Evolutionary conservation across 352 stramenopile species (phyloP), one percentile per base, ranked within the genome.

Genomic region (Phytophthora cryptogea): DNA sequence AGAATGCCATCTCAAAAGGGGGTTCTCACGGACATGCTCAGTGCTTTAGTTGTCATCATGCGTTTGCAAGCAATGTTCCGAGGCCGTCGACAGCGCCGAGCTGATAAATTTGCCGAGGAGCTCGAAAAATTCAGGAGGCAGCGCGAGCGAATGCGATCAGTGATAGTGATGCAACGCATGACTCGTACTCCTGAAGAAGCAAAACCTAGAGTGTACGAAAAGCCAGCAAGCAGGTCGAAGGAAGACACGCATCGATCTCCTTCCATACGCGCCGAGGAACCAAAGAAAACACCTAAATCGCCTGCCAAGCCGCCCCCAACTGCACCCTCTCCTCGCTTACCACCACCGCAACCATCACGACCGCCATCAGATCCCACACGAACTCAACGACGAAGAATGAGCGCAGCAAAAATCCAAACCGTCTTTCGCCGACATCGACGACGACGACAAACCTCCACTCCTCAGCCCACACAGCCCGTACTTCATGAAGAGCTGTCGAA

Each of bases 371-470:
- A 64, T 30, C 17, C 27, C 7, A 52, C 33, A 7, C 56, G 37
- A 13, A 40, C 35, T 31, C 36, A 59, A 13, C 44, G 23, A 50
- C 43, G 46, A n/a, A 66, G 32, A 42, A 54, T 26, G 47, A 83
- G 74, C 36, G 76, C 73, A 2, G 44, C 45, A 10, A 46, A 42
- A 26, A 82, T 86, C 49, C 76, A 86, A 66, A 72, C 63, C 13
- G 59, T 69, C 5, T 71, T 80, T 17, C 73, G 74, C 6, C 71
- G 70, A 10, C 65, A 86, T 32, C 55, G 61, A 17, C 41, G 59
- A 4, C 66, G 61, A 36, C 11, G 39, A 50, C 68, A 33, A 69
- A 59, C 45, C 33, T 53, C 56, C 16, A 28, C 44, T 35, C 31
- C 28, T 26, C 10, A 46, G 20, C 46, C 8, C 31, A 54, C 2